Evolutionary conservation across 257 asterid species (phyloP).

Genomic region (Gentiana macrophylla): DNA sequence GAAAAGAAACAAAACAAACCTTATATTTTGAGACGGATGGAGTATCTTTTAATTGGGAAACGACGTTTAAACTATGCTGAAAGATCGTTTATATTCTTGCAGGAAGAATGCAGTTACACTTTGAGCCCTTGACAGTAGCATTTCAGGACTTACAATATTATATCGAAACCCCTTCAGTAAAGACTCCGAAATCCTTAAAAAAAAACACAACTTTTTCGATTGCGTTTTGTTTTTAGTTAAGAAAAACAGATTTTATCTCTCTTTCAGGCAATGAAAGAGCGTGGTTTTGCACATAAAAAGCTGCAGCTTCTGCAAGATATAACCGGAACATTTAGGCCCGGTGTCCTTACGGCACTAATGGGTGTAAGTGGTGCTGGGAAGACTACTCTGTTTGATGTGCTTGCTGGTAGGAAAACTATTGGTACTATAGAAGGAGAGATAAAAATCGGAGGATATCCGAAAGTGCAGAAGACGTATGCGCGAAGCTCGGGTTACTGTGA

Average conservation of each 20-base stretch:
- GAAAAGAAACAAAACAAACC: too few relatives aligned
- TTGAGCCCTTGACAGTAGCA: constrained; percentile 37
- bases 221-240: background rate
- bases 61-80: background rate
- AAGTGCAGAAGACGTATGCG: constrained; percentile 8
- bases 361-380: constrained; percentile 16
- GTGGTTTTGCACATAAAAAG: constrained; percentile 32
- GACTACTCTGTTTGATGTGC: constrained; percentile 14
- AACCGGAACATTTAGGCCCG: constrained; percentile 12
- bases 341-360: constrained; percentile 8
- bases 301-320: constrained; percentile 11
- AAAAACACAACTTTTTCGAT: background rate
- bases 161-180: constrained; percentile 43
- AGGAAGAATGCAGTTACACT: constrained; percentile 56
- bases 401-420: constrained; percentile 13
- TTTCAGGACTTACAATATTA: constrained; percentile 50
- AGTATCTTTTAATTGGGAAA: too few relatives aligned
- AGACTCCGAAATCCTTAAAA: background rate
- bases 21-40: too few relatives aligned
- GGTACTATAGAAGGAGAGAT: constrained; percentile 11
- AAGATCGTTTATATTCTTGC: constrained; percentile 8
- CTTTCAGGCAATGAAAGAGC: constrained; percentile 48
- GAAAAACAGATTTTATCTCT: background rate
- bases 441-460: constrained; percentile 12
- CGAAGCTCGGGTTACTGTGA: constrained; percentile 13